These are phyloP conservation scores for Talinum fruticosum DNA, from an alignment of 148 eudicot species.

Conservation along the genomic window DNA sequence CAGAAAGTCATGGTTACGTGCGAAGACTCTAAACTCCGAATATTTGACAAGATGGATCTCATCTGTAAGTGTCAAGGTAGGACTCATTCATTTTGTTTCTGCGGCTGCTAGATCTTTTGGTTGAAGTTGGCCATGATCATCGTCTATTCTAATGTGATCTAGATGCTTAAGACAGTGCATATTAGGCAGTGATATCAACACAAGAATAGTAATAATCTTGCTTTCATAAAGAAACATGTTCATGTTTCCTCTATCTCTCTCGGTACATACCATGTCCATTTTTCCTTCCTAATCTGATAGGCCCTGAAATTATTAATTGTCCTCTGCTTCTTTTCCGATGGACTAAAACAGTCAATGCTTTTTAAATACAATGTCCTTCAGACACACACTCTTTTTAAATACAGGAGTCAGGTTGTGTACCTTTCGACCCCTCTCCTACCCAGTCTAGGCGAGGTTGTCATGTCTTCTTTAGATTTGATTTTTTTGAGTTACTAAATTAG, in stretches of 20 bases:
- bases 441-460: background rate
- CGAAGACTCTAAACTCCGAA: conserved; percentile 65
- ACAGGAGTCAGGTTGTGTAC: background rate
- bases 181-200: no score
- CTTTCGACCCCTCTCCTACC: background rate
- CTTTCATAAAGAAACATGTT: background rate
- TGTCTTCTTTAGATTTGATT: background rate
- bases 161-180: no score
- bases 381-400: no score
- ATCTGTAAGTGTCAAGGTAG: conserved; percentile 65
- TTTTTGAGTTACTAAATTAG: background rate
- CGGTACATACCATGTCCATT: background rate
- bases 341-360: no score
- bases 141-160: no score
- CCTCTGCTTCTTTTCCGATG: no score
- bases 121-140: background rate
- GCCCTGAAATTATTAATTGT: no score
- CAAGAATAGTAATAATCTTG: no score
- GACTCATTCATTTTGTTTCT: background rate
- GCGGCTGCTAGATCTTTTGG: background rate
- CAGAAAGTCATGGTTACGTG: conserved; percentile 55
- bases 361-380: no score
- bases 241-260: background rate
- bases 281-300: no score
- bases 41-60: conserved; percentile 55